Conservation (phyloP, 2,329 filamentous ascomycete species). For the Colletotrichum shisoi region DNA sequence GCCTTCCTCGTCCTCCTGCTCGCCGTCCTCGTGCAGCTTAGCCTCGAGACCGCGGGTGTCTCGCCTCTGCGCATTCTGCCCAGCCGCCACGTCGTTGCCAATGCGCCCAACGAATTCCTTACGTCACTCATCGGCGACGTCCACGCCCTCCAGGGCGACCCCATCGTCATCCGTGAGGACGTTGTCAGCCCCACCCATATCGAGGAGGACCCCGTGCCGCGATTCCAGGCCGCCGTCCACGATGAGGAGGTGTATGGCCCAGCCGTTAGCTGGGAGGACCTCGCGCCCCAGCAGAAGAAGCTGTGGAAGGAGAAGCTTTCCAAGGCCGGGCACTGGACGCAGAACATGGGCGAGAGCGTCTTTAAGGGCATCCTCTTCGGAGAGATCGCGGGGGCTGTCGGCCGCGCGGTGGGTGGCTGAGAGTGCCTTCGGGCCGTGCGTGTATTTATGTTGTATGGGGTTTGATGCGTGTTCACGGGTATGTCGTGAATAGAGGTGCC, state of each 20-base stretch:
- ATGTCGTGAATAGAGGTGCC: constrained; percentile 20
- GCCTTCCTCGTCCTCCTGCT: constrained; percentile 67
- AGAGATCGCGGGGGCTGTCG: constrained; percentile 71
- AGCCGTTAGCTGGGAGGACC: constrained; percentile 74
- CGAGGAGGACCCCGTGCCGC: constrained; percentile 40
- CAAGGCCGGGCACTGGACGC: constrained; percentile 79
- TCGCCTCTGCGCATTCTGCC: constrained; percentile 54
- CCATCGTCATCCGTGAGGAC: constrained; percentile 52
- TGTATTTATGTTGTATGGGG: neutral
- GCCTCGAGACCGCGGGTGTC: constrained; percentile 70
- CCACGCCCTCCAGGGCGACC: constrained; percentile 47
- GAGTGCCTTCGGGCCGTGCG: neutral
- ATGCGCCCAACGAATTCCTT: constrained; percentile 47
- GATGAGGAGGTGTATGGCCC: constrained; percentile 58
- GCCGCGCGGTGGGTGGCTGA: constrained; percentile 53
- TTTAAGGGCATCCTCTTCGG: constrained; percentile 81
- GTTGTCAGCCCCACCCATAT: constrained; percentile 38
- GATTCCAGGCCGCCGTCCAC: constrained; percentile 55
- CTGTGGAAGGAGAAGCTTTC: constrained; percentile 74
- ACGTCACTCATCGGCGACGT: constrained; percentile 51
- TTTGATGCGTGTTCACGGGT: constrained; percentile 21
- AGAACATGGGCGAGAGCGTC: constrained; percentile 77
- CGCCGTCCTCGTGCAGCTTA: constrained; percentile 67
- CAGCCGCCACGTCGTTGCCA: constrained; percentile 5
- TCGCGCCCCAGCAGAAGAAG: constrained; percentile 67